Evolutionary conservation across 306 rosid species (phyloP), one percentile per base, ranked within the genome.

Genomic region (Lathyrus sativus): DNA sequence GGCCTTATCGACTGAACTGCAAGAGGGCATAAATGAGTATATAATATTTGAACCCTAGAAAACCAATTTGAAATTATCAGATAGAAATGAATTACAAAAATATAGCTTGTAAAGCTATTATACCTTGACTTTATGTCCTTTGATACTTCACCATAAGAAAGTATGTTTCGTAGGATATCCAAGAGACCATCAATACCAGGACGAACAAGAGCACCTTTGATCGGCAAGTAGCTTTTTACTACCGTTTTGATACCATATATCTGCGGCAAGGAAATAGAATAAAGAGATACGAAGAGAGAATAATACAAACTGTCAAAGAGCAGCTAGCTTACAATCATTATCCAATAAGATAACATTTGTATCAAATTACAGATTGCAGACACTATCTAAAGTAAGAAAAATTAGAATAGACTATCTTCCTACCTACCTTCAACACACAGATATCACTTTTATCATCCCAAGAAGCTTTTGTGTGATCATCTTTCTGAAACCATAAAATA

Each of bases 151-250:
- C 99, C 99, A 75, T 82, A 85, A 76, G 88, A 78, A 70, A 95
- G 95, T 65, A 84, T 78, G 66, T 85, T 87, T 77, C 83, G 88
- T 45, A 95, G 85, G 78, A 90, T 90, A 56, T 80, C 82, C 63
- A 95, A 74, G 76, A 95, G 85, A 58, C 75, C 79, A 70, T 84
- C 87, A 70, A 95, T 84, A 78, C 87, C 89, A 65, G 86, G 75
- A 76, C 96, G 99, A 70, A 88, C 85, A 79, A 88, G 91, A 64
- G 97, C 97, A 83, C 91, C 99, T 85, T 91, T 95, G 62, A 85
- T 88, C 31, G 99, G 97, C 83, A 88, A 80, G 81, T 85, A 95
- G 88, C 99, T 90, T 76, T 95, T 95, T 62, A 95, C 99, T 62
- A 95, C 68, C 29, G 99, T 95, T 84, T 95, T 95, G 17, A 95